Conservation (phyloP, 2,329 filamentous ascomycete genomes). For the Hypoxylon sp. region DNA sequence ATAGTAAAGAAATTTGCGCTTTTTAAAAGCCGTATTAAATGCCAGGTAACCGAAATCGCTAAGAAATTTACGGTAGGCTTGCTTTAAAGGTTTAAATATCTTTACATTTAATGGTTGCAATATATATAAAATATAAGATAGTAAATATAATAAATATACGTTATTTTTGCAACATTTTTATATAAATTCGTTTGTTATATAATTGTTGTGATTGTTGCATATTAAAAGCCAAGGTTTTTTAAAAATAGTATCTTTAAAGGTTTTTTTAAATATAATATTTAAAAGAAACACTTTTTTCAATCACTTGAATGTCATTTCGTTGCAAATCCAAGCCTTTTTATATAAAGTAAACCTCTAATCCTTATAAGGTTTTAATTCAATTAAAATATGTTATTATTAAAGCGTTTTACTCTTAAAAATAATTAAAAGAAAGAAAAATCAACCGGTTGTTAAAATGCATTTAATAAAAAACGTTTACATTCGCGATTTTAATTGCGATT, state of each 20-base stretch:
- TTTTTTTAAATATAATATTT: background rate
- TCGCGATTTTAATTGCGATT: background rate
- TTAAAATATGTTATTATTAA: background rate
- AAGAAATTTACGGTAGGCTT: background rate
- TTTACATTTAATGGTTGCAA: background rate
- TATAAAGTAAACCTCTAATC: background rate
- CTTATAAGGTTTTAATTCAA: background rate
- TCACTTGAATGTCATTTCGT: background rate
- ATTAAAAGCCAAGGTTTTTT: background rate
- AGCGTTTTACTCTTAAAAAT: background rate
- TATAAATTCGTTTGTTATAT: background rate
- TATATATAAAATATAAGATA: background rate
- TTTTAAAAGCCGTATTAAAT: background rate
- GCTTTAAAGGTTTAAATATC: background rate
- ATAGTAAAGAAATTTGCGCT: background rate
- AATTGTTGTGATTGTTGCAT: background rate
- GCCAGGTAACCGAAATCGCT: background rate
- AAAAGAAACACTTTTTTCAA: background rate
- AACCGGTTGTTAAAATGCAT: background rate
- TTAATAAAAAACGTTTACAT: background rate
- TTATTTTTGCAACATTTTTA: background rate
- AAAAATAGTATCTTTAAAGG: background rate
- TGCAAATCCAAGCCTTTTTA: background rate
- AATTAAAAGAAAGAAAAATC: background rate
- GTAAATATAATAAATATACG: background rate